These are phyloP conservation scores for Asterophora parasitica DNA, from an alignment of 768 basidiomycete species.

Conservation along the genomic window DNA sequence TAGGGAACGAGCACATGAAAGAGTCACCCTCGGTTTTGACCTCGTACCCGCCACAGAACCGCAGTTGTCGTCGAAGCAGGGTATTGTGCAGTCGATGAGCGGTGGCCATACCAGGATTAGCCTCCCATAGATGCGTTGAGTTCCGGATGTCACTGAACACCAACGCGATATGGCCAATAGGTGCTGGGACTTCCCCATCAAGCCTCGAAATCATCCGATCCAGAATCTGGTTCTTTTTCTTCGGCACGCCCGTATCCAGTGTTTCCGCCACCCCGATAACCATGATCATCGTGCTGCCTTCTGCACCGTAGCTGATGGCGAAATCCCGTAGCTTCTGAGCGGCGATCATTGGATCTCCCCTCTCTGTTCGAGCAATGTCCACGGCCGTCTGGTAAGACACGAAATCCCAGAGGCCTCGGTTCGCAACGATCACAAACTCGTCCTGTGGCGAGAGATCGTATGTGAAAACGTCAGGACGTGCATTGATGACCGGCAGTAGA, in stretches of 20 bases:
- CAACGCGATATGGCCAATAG: conserved; percentile 81
- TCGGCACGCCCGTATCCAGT: conserved; percentile 42
- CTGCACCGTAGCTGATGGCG: conserved; percentile 93
- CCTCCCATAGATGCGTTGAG: conserved; percentile 95
- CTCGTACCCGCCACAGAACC: conserved; percentile 93
- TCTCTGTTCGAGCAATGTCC: conserved; percentile 82
- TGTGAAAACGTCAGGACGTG: conserved; percentile 71
- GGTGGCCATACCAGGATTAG: conserved; percentile 90
- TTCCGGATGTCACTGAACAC: conserved; percentile 98
- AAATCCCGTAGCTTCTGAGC: conserved; percentile 96
- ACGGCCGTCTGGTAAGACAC: conserved; percentile 95
- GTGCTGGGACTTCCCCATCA: conserved; percentile 76
- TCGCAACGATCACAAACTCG: conserved; percentile 95
- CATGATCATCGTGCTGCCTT: conserved; percentile 97
- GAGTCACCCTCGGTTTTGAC: conserved; percentile 99
- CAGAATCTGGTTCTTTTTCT: conserved; percentile 47
- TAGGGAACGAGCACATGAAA: conserved; percentile 98
- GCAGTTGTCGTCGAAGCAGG: conserved; percentile 77
- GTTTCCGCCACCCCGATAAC: conserved; percentile 81
- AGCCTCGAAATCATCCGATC: conserved; percentile 62
- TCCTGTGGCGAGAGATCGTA: conserved; percentile 77
- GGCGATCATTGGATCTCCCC: conserved; percentile 64
- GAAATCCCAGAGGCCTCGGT: conserved; percentile 89
- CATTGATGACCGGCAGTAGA: conserved; percentile 85
- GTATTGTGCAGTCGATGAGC: conserved; percentile 90